phyloP scores from a whole-genome alignment of 2,329 filamentous ascomycete genomes.

The Falciphora oryzae region DNA sequence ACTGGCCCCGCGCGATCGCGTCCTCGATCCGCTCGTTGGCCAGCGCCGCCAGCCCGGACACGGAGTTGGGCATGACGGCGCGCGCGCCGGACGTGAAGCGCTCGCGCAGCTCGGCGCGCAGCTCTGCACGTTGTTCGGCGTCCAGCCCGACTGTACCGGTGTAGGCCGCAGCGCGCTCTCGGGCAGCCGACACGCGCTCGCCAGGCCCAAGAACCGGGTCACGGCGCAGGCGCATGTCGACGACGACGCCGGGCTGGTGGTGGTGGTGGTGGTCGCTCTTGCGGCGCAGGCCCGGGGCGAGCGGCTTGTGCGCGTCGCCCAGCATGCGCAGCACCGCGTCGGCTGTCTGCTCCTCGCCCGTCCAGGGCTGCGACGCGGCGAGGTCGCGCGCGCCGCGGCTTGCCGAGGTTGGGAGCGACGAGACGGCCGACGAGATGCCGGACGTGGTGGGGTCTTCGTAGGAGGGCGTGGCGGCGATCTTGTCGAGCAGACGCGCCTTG shows the following conservation, averaged over 20 bases:
- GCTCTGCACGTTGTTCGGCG: conserved; percentile 65
- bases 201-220: conserved; percentile 34
- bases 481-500: conserved; percentile 51
- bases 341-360: conserved; percentile 65
- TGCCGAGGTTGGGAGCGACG: conserved; percentile 45
- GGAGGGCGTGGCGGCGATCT: conserved; percentile 49
- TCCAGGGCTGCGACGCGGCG: conserved; percentile 68
- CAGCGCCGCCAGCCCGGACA: conserved; percentile 73
- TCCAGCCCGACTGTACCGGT: conserved; percentile 49
- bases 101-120: conserved; percentile 70
- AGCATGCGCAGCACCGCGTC: conserved; percentile 82
- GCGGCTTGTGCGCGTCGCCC: conserved; percentile 69
- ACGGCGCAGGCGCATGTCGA: conserved; percentile 46
- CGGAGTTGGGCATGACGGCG: conserved; percentile 61
- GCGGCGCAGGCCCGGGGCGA: conserved; percentile 44
- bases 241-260: conserved; percentile 26
- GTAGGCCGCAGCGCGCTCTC: conserved; percentile 52
- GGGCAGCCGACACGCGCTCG: conserved; percentile 45
- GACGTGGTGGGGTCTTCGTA: conserved; percentile 42
- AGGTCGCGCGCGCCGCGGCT: conserved; percentile 63
- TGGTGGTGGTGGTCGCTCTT: conserved; percentile 30
- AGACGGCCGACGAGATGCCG: conserved; percentile 18
- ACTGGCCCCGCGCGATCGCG: conserved; percentile 86
- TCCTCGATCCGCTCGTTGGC: conserved; percentile 90
- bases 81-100: conserved; percentile 70